These are phyloP conservation scores for Fusarium sp. DNA, from an alignment of 2,329 filamentous ascomycete genomes.

Conservation along the genomic window DNA sequence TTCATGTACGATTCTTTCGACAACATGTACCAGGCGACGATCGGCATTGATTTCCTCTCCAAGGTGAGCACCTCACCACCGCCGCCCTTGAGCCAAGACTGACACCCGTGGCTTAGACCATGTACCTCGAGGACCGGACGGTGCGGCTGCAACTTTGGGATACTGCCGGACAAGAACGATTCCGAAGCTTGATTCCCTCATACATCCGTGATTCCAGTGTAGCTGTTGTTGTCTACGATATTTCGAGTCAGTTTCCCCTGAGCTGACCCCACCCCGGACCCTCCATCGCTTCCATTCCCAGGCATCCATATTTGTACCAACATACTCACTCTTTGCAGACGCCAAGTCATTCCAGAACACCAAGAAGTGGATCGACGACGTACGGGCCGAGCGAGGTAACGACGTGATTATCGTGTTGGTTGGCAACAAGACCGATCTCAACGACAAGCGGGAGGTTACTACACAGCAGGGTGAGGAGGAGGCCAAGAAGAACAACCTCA, in stretches of 20 bases:
- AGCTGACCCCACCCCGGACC: conserved; percentile 35
- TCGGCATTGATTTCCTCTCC: conserved; percentile 98
- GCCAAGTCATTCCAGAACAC: conserved; percentile 99
- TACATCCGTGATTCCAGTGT: conserved; percentile 99
- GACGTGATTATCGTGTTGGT: conserved; percentile 99
- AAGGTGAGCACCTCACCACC: conserved; percentile 71
- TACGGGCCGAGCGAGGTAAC: conserved; percentile 94
- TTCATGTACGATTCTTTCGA: conserved; percentile 99
- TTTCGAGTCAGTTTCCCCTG: conserved; percentile 74
- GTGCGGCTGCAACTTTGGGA: conserved; percentile 98
- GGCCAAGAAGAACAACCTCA: conserved; percentile 96
- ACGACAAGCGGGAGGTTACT: conserved; percentile 97
- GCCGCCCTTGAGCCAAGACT: conserved; percentile 28
- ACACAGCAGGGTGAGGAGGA: conserved; percentile 97
- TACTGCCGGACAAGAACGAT: conserved; percentile 96
- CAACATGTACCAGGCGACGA: conserved; percentile 99
- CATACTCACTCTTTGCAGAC: conserved; percentile 61
- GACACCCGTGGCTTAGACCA: conserved; percentile 69
- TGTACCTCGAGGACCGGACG: conserved; percentile 99
- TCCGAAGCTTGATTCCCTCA: conserved; percentile 95
- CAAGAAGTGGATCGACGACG: conserved; percentile 99
- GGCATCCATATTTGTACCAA: conserved; percentile 37
- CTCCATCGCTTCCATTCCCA: conserved; percentile 17
- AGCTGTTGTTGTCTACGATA: conserved; percentile 98
- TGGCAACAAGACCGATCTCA: conserved; percentile 98